Percentiles rank a stretch among this genome's conserved stretches.
These are phyloP conservation scores for Aspergillus carlsbadensis DNA, from an alignment of 495 filamentous ascomycete species.

Conservation along the genomic window DNA sequence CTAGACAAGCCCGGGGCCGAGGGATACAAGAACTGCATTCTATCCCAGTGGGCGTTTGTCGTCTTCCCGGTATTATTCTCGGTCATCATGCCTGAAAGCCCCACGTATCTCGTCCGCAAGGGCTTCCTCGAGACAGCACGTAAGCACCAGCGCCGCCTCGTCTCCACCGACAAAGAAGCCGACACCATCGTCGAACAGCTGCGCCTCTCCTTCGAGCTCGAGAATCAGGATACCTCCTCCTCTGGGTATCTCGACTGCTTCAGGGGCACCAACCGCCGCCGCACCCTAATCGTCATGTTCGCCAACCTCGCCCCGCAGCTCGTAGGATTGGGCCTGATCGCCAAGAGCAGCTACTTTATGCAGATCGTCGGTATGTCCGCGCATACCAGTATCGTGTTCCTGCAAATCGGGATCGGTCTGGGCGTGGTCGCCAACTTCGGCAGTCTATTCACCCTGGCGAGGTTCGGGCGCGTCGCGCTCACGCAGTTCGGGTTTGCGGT, in stretches of 20 bases:
- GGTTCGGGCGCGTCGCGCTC: conserved; percentile 29
- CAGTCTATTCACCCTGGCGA: conserved; percentile 28
- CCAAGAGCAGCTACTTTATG: conserved; percentile 35
- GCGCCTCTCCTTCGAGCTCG: conserved; percentile 23
- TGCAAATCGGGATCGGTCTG: conserved; percentile 32
- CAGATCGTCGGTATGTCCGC: conserved; percentile 35
- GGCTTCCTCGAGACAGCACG: conserved; percentile 61
- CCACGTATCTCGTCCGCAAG: conserved; percentile 68
- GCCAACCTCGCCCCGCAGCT: conserved; percentile 29
- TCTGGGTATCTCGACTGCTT: conserved; percentile 45
- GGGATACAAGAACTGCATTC: conserved; percentile 30
- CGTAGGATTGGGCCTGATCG: conserved; percentile 34
- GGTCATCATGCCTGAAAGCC: conserved; percentile 72
- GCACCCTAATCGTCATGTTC: conserved; percentile 49
- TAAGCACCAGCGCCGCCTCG: conserved; percentile 22
- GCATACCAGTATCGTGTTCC: conserved; percentile 28
- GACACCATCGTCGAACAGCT: conserved; percentile 20
- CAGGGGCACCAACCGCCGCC: conserved; percentile 38
- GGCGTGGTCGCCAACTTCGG: conserved; percentile 32
- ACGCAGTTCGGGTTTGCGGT: conserved; percentile 16
- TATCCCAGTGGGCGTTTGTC: conserved; percentile 37
- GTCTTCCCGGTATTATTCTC: conserved; percentile 58
- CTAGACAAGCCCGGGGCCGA: conserved; percentile 13
- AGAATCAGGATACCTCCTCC: conserved; percentile 17
- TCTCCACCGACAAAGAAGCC: conserved; percentile 8